Evolutionary conservation across 768 basidiomycete genomes (phyloP).

Genomic region (Trametes cinnabarina): DNA sequence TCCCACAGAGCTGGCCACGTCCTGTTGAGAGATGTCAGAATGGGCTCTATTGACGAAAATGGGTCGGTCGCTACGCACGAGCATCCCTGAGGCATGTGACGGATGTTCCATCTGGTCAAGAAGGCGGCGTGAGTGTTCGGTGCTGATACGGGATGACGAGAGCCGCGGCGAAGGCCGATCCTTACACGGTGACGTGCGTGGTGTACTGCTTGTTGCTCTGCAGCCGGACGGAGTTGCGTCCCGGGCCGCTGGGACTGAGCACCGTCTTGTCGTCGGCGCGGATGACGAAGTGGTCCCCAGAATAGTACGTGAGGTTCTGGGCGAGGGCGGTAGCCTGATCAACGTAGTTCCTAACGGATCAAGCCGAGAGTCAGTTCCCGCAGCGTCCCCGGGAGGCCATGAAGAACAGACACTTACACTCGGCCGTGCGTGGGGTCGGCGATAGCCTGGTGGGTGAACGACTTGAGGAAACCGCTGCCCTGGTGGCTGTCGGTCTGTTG

Average conservation of each 20-base stretch:
- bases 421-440: conserved; percentile 65
- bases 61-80: conserved; percentile 35
- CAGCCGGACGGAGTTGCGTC: conserved; percentile 59
- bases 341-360: conserved; percentile 41
- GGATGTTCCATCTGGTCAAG: conserved; percentile 43
- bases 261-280: conserved; percentile 52
- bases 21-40: conserved; percentile 3
- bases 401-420: conserved; percentile 46
- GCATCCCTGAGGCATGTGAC: conserved; percentile 59
- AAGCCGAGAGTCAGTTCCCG: not conserved
- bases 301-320: conserved; percentile 57
- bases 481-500: conserved; percentile 42
- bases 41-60: not conserved
- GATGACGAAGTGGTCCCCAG: conserved; percentile 51
- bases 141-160: too few species aligned
- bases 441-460: conserved; percentile 48
- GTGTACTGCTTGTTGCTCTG: conserved; percentile 51
- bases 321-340: conserved; percentile 45
- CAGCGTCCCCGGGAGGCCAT: not conserved
- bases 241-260: conserved; percentile 47
- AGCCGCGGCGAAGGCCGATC: not conserved
- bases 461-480: conserved; percentile 48
- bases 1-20: conserved; percentile 60
- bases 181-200: conserved; percentile 54
- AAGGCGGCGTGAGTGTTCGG: not conserved